Base-by-base conservation (phyloP, 176 grass and related monocot species). In the Thinopyrum elongatum region DNA sequence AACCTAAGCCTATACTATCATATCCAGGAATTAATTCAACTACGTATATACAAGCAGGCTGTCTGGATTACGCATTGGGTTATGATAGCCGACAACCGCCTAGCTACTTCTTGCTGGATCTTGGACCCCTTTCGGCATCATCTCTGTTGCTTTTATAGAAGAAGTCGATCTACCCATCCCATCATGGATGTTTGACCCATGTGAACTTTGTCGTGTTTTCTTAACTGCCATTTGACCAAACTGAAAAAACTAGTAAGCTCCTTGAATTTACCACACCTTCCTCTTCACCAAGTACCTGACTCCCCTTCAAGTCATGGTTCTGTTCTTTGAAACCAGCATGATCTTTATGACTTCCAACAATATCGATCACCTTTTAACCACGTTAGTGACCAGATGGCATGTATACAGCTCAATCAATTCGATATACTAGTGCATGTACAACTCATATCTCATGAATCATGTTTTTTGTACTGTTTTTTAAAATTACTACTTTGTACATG, bases 1-100 rank as follows among this genome's bases (percentile, higher is more conserved):
- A 6, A 74, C 16, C 11, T 14, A 68, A 46, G 58, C 73, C 23
- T 6, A 6, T 79, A n/a, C 11, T 46, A 68, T 49, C 41, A 49
- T 68, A 59, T 30, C 74, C 80, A 47, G 51, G 10, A 67, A 66
- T 27, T 1, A 38, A 90, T 46, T 66, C 46, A 66, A 58, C 46
- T 84, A n/a, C n/a, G n/a, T n/a, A 76, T 1, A 76, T 19, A 68
- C 47, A 79, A 64, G 81, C 17, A 78, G 31, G 14, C 42, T 46
- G 3, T 46, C 42, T 46, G 5, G 58, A 23, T 29, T 83, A 87
- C 14, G 71, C 4, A 41, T 10, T 26, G 29, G 55, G 15, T 58
- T 70, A 27, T 64, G 61, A 11, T 64, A n/a, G 25, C 26, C 2
- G 5, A 64, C 25, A 64, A 4, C 11, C 67, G 4, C 10, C 64